These are phyloP conservation scores for Piromyces sp. DNA, from an alignment of 192 early-diverging fungal species.

Conservation along the genomic window DNA sequence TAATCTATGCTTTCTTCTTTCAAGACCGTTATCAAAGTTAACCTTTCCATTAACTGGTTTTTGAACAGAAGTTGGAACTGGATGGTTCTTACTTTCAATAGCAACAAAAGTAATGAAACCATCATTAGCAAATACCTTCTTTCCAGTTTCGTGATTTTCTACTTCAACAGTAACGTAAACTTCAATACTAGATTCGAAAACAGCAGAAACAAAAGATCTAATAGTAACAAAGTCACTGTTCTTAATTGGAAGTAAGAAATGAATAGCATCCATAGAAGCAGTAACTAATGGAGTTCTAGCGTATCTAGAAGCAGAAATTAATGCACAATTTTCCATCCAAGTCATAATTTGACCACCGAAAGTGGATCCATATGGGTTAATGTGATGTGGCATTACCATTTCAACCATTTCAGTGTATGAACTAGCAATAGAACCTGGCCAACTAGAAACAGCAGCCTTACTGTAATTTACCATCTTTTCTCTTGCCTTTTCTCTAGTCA, in stretches of 20 bases:
- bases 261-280: constrained; percentile 3
- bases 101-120: constrained; percentile 5
- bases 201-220: background rate
- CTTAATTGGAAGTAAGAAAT: background rate
- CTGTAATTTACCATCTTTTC: constrained; percentile 15
- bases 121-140: background rate
- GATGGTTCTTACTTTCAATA: background rate
- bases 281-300: constrained; percentile 1
- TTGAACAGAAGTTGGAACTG: background rate
- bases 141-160: background rate
- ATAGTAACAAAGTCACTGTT: background rate
- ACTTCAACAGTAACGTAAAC: constrained; percentile 1
- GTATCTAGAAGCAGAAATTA: constrained; percentile 1
- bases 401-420: constrained; percentile 33
- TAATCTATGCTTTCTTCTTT: background rate
- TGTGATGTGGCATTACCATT: constrained; percentile 55
- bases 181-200: background rate
- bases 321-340: constrained; percentile 1
- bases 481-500: constrained; percentile 11
- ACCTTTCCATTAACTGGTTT: background rate
- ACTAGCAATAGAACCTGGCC: constrained; percentile 3
- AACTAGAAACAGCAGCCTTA: background rate
- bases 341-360: constrained; percentile 2
- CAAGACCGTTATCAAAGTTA: background rate
- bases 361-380: constrained; percentile 16